Evolutionary conservation across 345 rosid genomes (phyloP).

Genomic region (Arabidopsis thaliana): DNA sequence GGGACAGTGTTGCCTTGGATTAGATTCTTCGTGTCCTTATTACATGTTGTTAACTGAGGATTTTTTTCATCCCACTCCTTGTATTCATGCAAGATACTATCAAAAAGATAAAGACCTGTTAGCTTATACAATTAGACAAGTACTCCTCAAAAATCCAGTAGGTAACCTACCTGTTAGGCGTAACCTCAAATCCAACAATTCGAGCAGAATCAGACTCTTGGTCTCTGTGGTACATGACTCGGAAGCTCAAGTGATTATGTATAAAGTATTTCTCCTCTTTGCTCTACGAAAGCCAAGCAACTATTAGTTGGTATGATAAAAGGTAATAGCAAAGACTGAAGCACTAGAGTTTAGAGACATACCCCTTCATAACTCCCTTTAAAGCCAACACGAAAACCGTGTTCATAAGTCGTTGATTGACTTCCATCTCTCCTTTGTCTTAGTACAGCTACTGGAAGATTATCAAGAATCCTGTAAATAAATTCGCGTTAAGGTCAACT

Average conservation of each 20-base stretch:
- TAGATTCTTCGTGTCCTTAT: constrained; percentile 84
- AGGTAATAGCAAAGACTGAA: constrained; percentile 18
- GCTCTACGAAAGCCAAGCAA: constrained; percentile 62
- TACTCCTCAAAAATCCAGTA: neutral
- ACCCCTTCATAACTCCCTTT: constrained; percentile 97
- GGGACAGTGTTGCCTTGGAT: constrained; percentile 88
- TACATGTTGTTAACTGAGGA: constrained; percentile 90
- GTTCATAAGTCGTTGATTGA: constrained; percentile 85
- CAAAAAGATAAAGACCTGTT: constrained; percentile 26
- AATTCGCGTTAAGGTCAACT: constrained; percentile 5
- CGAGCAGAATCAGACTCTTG: constrained; percentile 80
- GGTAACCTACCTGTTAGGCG: constrained; percentile 73
- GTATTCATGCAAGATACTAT: constrained; percentile 92
- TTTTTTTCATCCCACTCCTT: constrained; percentile 89
- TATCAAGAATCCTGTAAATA: constrained; percentile 85
- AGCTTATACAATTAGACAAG: constrained; percentile 6
- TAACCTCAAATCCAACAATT: constrained; percentile 97
- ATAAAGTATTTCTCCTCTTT: constrained; percentile 95
- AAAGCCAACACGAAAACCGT: constrained; percentile 95
- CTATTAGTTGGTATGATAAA: constrained; percentile 19
- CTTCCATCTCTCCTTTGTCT: constrained; percentile 94
- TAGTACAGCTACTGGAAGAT: constrained; percentile 97
- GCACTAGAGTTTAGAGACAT: constrained; percentile 40
- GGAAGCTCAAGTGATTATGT: constrained; percentile 92
- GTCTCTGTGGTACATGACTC: constrained; percentile 93